Evolutionary conservation across 1,284 basidiomycete species (phyloP), one percentile per base, ranked within the genome.

Genomic region (Ustilago esculenta): DNA sequence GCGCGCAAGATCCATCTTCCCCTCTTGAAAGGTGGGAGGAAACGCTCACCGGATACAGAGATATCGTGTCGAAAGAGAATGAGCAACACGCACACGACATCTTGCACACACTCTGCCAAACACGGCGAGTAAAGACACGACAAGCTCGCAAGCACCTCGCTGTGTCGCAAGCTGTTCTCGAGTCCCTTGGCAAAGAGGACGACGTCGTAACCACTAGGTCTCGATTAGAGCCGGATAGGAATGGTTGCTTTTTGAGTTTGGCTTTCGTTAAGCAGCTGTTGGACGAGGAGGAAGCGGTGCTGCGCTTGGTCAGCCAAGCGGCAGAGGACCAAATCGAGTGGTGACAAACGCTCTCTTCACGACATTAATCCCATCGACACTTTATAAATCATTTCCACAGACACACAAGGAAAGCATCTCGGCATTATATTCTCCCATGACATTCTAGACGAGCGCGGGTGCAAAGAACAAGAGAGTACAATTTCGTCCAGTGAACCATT

Each of bases 1-100:
- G 24, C 18, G 17, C 32, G 9, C 23, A 44, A 9, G 36, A 14
- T 3, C 6, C 23, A 12, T 42, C n/a, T n/a, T n/a, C 44, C 0
- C 44, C 48, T 6, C 35, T 75, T 5, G 50, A 66, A 14, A 47
- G 34, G 25, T 76, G 74, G 74, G 55, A 75, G 15, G 58, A 57
- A n/a, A 76, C 69, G 10, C 41, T 74, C 18, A 40, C 50, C 2
- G 74, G 74, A 5, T 50, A 55, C 18, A 21, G 44, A 11, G 72
- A 76, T 2, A 40, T 11, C 5, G 65, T 75, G 0, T 57, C 53
- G 30, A 50, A 51, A 4, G 57, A 59, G 18, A 76, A 76, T 25
- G 74, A 76, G 35, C 44, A 14, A 9, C 21, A 14, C 2, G 71
- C 65, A 11, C 63, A 59, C 18, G 5, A 20, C 1, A 21, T 59